A percentile compares a stretch with the other conserved stretches of the same genome.
These are phyloP conservation scores for Papiliotrema terrestris DNA, from an alignment of 1,284 basidiomycete species.

Conservation along the genomic window DNA sequence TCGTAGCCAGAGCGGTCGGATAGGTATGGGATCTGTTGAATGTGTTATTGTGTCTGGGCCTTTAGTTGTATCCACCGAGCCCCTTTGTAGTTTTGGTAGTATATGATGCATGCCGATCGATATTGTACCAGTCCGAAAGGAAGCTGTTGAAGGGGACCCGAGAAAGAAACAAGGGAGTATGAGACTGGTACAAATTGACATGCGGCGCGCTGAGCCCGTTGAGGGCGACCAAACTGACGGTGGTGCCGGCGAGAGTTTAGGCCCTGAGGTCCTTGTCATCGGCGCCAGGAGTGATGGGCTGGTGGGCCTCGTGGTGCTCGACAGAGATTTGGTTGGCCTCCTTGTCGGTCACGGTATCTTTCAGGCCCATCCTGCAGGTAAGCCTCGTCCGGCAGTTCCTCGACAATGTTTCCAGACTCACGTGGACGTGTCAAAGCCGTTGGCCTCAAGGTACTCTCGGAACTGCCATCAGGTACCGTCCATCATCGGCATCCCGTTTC, in stretches of 20 bases:
- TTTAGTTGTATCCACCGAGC: too few species aligned
- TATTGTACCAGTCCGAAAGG: too few species aligned
- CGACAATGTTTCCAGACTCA: not conserved
- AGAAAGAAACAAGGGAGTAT: too few species aligned
- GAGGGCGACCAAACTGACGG: not conserved
- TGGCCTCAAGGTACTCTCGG: slow-evolving; percentile 68
- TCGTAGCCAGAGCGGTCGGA: too few species aligned
- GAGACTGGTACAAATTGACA: too few species aligned
- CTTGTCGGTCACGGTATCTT: slow-evolving; percentile 12
- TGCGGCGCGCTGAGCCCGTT: not conserved
- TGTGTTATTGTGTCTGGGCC: too few species aligned
- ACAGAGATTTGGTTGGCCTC: slow-evolving; percentile 7
- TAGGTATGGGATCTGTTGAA: not conserved
- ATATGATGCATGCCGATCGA: not conserved
- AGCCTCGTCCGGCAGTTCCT: not conserved
- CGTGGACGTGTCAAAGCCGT: slow-evolving; percentile 68
- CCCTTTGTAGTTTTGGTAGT: not conserved
- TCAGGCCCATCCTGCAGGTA: slow-evolving; percentile 21
- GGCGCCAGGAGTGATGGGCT: not conserved
- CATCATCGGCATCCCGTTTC: too few species aligned
- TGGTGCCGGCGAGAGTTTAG: too few species aligned
- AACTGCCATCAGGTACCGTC: slow-evolving; percentile 49
- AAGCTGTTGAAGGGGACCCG: too few species aligned
- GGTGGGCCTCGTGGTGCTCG: not conserved
- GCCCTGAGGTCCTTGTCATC: too few species aligned